Percentiles rank a stretch among this genome's conserved stretches.
Evolutionary conservation across 139 green algal genomes (phyloP).

Genomic region (Chlamydomonas applanata): DNA sequence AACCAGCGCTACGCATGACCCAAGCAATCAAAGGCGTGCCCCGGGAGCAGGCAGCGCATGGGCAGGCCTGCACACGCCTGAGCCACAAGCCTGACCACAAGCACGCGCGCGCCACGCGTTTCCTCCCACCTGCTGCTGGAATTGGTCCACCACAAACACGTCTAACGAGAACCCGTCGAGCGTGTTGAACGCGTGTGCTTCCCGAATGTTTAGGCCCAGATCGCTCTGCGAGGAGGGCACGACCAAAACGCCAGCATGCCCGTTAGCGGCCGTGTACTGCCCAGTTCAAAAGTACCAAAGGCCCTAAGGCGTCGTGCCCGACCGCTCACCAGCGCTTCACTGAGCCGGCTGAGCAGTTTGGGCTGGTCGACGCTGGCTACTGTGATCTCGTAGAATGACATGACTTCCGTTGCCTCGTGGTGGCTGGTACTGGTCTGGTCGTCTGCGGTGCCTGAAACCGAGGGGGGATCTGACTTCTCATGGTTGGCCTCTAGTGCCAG

Average conservation of each 20-base stretch:
- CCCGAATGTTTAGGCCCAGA: constrained; percentile 94
- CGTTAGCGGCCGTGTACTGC: background rate
- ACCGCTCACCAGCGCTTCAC: constrained; percentile 76
- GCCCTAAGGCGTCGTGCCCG: background rate
- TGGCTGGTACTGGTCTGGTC: constrained; percentile 16
- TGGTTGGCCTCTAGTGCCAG: constrained; percentile 66
- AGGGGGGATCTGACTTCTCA: background rate
- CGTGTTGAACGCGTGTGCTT: constrained; percentile 98
- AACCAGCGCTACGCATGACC: too few relatives aligned
- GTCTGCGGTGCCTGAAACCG: background rate
- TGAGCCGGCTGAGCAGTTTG: constrained; percentile 87
- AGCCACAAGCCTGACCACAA: too few relatives aligned
- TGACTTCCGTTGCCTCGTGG: constrained; percentile 5
- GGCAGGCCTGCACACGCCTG: too few relatives aligned
- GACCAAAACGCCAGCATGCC: background rate
- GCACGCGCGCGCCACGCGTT: constrained; percentile 28
- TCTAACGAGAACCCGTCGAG: constrained; percentile 91
- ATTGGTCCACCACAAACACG: constrained; percentile 92
- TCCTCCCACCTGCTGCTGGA: constrained; percentile 28
- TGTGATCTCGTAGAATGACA: constrained; percentile 89
- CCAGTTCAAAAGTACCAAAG: background rate
- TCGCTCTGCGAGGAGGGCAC: constrained; percentile 65
- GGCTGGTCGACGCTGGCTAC: constrained; percentile 88
- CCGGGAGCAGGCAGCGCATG: too few relatives aligned
- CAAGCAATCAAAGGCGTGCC: too few relatives aligned